Conservation (phyloP, 148 eudicot species). For the Spergularia marina region DNA sequence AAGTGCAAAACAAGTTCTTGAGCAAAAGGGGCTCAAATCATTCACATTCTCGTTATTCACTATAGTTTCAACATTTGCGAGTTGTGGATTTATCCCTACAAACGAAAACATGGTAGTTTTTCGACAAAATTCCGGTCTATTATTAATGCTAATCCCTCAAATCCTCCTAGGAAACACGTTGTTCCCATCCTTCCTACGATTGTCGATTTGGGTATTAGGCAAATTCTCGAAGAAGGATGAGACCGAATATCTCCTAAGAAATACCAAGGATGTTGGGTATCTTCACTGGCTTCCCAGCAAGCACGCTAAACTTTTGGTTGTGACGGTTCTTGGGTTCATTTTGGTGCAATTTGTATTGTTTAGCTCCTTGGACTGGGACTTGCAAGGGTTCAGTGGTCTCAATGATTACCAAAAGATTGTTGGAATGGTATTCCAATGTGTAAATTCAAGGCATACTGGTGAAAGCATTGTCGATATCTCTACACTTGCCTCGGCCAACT, state of each 20-base stretch:
- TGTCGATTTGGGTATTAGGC: conserved; percentile 37
- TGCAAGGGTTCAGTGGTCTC: conserved; percentile 28
- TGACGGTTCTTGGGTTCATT: conserved; percentile 42
- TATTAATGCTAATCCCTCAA: conserved; percentile 56
- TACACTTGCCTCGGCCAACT: conserved; percentile 39
- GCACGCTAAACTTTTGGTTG: conserved; percentile 22
- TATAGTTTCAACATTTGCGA: conserved; percentile 58
- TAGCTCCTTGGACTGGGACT: conserved; percentile 49
- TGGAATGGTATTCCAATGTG: conserved; percentile 41
- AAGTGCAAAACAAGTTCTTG: conserved; percentile 44
- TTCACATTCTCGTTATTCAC: conserved; percentile 46
- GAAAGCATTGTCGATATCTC: conserved; percentile 62
- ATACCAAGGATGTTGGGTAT: conserved; percentile 34
- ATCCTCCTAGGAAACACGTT: conserved; percentile 61
- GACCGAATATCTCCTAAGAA: conserved; percentile 34
- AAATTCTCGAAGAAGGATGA: conserved; percentile 42
- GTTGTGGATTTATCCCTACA: conserved; percentile 65
- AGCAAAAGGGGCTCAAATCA: conserved; percentile 40
- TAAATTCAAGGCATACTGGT: conserved; percentile 67
- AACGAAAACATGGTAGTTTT: conserved; percentile 73
- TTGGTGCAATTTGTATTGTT: conserved; percentile 39
- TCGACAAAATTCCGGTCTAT: conserved; percentile 54
- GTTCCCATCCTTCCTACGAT: conserved; percentile 39
- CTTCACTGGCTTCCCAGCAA: conserved; percentile 38
- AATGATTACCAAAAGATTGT: conserved; percentile 43